Evolutionary conservation across 768 basidiomycete species (phyloP), one percentile per base, ranked within the genome.

Genomic region (Lactarius quietus): DNA sequence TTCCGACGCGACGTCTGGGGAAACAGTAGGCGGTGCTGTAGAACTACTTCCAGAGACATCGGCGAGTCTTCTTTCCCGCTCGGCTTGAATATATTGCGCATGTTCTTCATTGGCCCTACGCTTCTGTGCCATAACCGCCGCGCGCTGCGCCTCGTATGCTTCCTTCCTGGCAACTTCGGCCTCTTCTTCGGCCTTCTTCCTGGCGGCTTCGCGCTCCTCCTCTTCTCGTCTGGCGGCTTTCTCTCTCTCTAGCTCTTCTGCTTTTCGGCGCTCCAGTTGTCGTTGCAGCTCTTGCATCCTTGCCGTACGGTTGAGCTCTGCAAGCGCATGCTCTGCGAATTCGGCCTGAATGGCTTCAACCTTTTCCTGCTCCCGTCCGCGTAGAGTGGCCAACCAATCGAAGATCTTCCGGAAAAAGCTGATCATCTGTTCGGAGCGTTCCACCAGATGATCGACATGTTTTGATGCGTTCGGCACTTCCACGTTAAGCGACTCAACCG

Each of bases 201-300:
- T 65, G 28, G 39, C 28, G 1, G 60, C 56, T 29, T 58, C 60
- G 2, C 20, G 65, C 20, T 57, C 65, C 17, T 64, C 55, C 45
- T 66, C 56, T 41, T 57, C 57, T 43, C 56, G 61, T 38, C 39
- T 58, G 4, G 39, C 51, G n/a, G 61, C 65, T 23, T 58, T 62
- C 51, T 61, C 56, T 62, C 58, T 66, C 51, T 61, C 56, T 57
- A 54, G 56, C 17, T 52, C 65, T 57, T 66, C 61, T 14, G 35
- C 33, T 51, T 31, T 66, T 33, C 57, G 65, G 41, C 51, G 65
- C 51, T 58, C 61, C 17, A 66, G 31, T 38, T 62, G 56, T 10
- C 41, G 61, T 31, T 62, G 61, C 2, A 62, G 20, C 33, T 66
- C 65, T 43, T 62, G 31, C 14, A 26, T 14, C 6, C 35, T 57